Base-by-base conservation (phyloP, 192 early-diverging fungal species). In the Dissophora ornata region DNA sequence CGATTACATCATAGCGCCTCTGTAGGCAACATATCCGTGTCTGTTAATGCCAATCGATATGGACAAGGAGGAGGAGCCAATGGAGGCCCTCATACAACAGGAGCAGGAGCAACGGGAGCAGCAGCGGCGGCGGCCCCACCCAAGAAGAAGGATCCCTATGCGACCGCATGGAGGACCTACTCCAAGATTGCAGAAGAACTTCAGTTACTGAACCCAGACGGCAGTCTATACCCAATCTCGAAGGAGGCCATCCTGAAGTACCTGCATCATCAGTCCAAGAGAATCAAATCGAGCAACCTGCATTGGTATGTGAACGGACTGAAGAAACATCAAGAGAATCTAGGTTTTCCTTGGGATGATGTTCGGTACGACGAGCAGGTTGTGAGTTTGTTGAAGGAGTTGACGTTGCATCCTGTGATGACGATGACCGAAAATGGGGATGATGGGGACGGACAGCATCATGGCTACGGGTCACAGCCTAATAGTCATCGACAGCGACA, bases 281-380 rank as follows among this genome's bases (percentile, higher is more conserved):
- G 73, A 28, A 77, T 77, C 59, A 77, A 77, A 24, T 77, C 73
- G 13, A 77, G 73, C 28, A 77, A 77, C 54, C 40, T 77, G 0
- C 73, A 77, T 41, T 77, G 73, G 73, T 77, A 77, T 33, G 73
- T 77, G 15, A 77, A 77, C 12, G 73, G 73, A 30, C 59, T 77
- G 16, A 77, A 77, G 47, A 77, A 77, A 24, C 73, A 77, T 16
- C 73, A 77, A 46, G 73, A 77, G 47, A 77, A 77, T n/a, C 51
- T 77, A 1, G 73, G 73, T 0, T 77, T 77, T 7, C 73, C 73
- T 18, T 77, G 73, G 73, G 73, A 77, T 38, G 73, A 77, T 29
- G 73, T 77, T 19, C 63, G 73, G 4, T 77, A 77, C 24, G 73
- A 77, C 24, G 73, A 77, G 28, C 64, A 77, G 42, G 73, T 77